Evolutionary conservation across 768 basidiomycete species (phyloP), one percentile per base, ranked within the genome.

Genomic region (Mrakia blollopis): DNA sequence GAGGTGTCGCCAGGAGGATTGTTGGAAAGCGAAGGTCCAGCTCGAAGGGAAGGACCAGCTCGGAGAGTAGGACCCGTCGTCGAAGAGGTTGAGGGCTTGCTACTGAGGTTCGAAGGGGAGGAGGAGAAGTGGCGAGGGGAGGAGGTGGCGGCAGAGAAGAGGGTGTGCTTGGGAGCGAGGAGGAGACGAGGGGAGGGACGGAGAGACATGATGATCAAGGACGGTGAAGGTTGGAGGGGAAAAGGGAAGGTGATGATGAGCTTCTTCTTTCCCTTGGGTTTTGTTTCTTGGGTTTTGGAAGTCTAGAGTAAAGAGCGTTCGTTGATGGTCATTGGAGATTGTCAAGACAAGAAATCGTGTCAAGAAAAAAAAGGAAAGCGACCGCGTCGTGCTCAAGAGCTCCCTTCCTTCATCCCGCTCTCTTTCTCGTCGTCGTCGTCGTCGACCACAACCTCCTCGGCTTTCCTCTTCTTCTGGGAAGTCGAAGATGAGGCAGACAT

Each of bases 391-490:
- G 14, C 50, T n/a, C 52, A n/a, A 1, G 57, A 57, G 2, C 28
- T 50, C 16, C 47, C 47, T 50, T 50, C 47, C 47, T 50, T 21
- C 47, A 21, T 14, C 13, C 44, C 44, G 14, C 47, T 18, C 16
- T 50, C 28, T 13, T 28, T 13, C n/a, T 37, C 65, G 7, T 41
- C 37, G 11, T 39, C 65, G 37, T 25, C 32, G 14, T 30, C 60
- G 32, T 60, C 50, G 30, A 10, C 54, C 2, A 13, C 39, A 1
- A 25, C 52, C 52, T 30, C 37, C 21, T 35, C 57, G 18, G n/a
- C 44, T 30, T 72, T 54, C 72, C 50, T 37, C 72, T 72, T 61
- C 39, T 72, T 72, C 28, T 50, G n/a, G n/a, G n/a, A n/a, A n/a
- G n/a, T 30, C 70, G 50, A 14, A 28, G 57, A 57, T 5, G 57